Evolutionary conservation across 371 early-diverging fungal species (phyloP).

Genomic region (Sporodiniella umbellata): DNA sequence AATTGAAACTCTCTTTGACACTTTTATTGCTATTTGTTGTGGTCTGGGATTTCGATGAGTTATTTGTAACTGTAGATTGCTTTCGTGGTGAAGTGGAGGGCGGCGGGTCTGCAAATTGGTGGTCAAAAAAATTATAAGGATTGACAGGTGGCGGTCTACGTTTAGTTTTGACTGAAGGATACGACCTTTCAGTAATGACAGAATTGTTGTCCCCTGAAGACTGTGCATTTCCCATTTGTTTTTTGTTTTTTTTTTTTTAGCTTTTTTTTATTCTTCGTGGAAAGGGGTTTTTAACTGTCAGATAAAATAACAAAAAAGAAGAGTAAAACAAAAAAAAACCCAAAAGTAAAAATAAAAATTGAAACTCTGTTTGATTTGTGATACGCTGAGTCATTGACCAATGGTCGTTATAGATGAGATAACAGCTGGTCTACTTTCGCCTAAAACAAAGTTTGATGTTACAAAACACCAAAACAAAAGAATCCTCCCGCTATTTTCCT

Average conservation of each 20-base stretch:
- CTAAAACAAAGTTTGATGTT: no score
- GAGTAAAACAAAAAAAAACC: no score
- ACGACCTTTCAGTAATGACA: background rate
- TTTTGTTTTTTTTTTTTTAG: background rate
- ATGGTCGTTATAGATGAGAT: no score
- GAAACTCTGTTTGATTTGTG: no score
- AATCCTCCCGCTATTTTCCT: no score
- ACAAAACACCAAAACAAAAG: no score
- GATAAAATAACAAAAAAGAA: background rate
- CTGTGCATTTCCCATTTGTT: conserved; percentile 16
- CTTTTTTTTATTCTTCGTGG: background rate
- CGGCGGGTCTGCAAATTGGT: conserved; percentile 1
- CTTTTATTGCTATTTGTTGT: background rate
- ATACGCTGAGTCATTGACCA: no score
- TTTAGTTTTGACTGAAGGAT: background rate
- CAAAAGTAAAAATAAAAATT: no score
- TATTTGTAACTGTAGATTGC: background rate
- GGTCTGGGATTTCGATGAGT: background rate
- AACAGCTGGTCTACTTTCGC: no score
- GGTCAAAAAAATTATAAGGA: conserved; percentile 16
- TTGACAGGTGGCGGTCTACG: background rate
- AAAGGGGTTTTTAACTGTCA: background rate
- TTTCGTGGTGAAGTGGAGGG: conserved; percentile 3
- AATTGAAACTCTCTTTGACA: conserved; percentile 6
- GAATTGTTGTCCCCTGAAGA: conserved; percentile 3